Conservation (phyloP, 2,329 filamentous ascomycete species). For the Aspergillus hortae region DNA sequence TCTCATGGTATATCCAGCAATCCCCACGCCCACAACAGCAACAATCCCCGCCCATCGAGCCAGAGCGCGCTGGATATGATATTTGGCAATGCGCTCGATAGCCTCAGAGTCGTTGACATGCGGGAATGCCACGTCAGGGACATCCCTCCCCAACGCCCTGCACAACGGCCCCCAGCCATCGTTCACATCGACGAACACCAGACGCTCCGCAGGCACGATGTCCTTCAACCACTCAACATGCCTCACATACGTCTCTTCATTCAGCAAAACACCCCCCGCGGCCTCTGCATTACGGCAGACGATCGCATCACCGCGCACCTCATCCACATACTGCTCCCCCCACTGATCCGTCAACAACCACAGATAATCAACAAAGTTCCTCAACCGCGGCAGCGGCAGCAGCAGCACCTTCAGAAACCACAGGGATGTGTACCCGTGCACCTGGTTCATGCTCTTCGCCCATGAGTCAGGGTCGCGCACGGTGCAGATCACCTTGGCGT, state of each 20-base stretch:
- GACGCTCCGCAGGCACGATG: constrained; percentile 25
- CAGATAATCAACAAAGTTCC: constrained; percentile 20
- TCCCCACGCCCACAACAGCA: constrained; percentile 12
- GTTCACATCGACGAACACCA: constrained; percentile 36
- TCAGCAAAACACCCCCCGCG: not conserved
- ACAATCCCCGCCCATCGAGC: constrained; percentile 26
- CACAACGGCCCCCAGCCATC: constrained; percentile 49
- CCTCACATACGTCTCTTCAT: constrained; percentile 12
- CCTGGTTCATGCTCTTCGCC: constrained; percentile 21
- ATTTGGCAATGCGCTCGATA: constrained; percentile 14
- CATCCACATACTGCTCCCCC: constrained; percentile 16
- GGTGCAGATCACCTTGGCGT: constrained; percentile 48
- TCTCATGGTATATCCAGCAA: not conserved
- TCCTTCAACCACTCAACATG: constrained; percentile 25
- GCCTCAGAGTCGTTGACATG: constrained; percentile 32
- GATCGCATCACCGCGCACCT: not conserved
- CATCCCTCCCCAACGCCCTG: constrained; percentile 37
- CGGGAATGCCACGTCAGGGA: constrained; percentile 39
- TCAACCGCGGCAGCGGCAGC: constrained; percentile 23
- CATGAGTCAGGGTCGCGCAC: constrained; percentile 20
- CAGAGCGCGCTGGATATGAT: constrained; percentile 25
- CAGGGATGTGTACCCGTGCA: constrained; percentile 10
- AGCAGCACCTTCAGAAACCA: constrained; percentile 19
- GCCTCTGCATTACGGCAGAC: not conserved
- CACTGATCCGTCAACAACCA: constrained; percentile 16